Base-by-base conservation (phyloP, 108 stramenopile genomes). In the Poteriospumella lacustris region DNA sequence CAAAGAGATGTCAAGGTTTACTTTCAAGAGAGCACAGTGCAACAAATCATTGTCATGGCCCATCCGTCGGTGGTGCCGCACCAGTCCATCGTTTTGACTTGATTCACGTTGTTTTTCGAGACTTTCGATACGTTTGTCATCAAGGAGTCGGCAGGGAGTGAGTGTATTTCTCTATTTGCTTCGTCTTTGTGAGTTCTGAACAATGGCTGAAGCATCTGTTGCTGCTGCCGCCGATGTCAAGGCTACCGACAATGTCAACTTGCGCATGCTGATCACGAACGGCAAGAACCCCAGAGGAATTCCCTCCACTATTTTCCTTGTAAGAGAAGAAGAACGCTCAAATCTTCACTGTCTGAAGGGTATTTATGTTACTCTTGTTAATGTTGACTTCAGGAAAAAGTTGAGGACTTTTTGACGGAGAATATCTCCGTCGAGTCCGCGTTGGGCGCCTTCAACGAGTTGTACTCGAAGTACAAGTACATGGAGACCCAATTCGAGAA, bases 391-490 rank as follows among this genome's bases (percentile, higher is more conserved):
- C 36, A 84, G 84, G 84, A 84, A 36, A 82, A 84, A 40, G 84
- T 84, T 3, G 82, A 77, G 29, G 77, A 77, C 1, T 84, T 83
- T 42, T 41, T 84, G 39, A 15, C 76, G 62, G 84, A 79, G 1
- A 81, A 43, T 2, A 60, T 76, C 72, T 77, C 75, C 36, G 85
- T 85, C 59, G 85, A 85, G 72, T 75, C 83, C 9, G 81, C 83
- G 9, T 79, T 85, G 39, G 85, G 85, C 26, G 85, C 85, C 9
- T 84, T 85, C 81, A 84, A 85, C 43, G 85, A 85, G 75, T 80
- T 85, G 3, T 85, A 85, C 78, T 68, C 79, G 76, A 83, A 79
- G 33, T 62, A 68, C 42, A 78, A 64, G 26, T 31, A 68, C 3
- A 76, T 59, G 58, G 85, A 85, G 40, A 79, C 31, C 31, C 81